Base-by-base conservation (phyloP, 2,329 filamentous ascomycete species). In the Colletotrichum navitas region DNA sequence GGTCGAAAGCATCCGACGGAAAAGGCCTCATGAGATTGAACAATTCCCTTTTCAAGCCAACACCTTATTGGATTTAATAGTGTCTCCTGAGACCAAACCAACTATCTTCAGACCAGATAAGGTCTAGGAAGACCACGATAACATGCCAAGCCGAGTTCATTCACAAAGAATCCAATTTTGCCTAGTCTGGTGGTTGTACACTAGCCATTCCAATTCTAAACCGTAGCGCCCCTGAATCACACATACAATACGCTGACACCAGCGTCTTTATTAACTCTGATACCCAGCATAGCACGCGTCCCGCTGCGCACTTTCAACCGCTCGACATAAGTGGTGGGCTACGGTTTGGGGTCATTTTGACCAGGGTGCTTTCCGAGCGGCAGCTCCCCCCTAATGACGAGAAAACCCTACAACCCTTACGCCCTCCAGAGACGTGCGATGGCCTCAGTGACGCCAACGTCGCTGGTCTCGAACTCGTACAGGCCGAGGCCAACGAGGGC, bases 401-500 rank as follows among this genome's bases (percentile, higher is more conserved):
- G 3, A 60, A 34, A 54, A 11, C 26, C 52, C 3, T 41, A 16
- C 5, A 43, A 21, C 24, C 16, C 71, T 78, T 85, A 94, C 78
- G 96, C 95, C 79, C 88, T 93, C 96, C 96, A 99, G 74, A 98
- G 86, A 80, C 93, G 90, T 88, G 93, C 94, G 76, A 98, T 87
- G 41, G 91, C 92, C 87, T 97, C 95, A 11, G 94, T 97, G 72
- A 99, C 82, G 75, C 96, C 96, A 63, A 99, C 94, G 77, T 99
- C 96, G 80, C 98, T 98, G 41, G 96, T 99, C 91, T 99, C 96
- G 78, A 98, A 98, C 83, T 98, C 95, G 85, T 99, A 99, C 79
- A 98, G 88, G 69, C 95, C 95, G 75, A 97, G 88, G 62, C 93
- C 94, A 74, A 95, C 93, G 63, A 94, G 85, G 70, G 95, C 86